Conservation (phyloP, 2,329 filamentous ascomycete species). For the Didymella exigua region DNA sequence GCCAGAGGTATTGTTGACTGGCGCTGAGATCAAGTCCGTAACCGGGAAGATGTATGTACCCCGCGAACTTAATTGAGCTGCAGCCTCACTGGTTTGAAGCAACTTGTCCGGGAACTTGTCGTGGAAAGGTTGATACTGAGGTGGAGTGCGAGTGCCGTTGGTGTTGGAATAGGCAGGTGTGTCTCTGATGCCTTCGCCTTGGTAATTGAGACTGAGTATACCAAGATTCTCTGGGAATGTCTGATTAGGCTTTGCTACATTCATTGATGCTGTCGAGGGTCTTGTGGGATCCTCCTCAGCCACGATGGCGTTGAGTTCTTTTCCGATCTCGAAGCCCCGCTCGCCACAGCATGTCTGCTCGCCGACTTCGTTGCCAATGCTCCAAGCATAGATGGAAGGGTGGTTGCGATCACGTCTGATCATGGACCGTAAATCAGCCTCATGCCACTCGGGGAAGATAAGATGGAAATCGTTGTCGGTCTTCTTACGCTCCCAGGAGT, state of each 20-base stretch:
- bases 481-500: constrained; percentile 58
- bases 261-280: constrained; percentile 53
- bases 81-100: constrained; percentile 9
- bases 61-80: constrained; percentile 54
- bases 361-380: constrained; percentile 60
- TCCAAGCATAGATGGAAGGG: constrained; percentile 60
- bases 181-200: constrained; percentile 54
- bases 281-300: constrained; percentile 46
- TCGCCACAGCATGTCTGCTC: constrained; percentile 51
- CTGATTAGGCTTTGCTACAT: constrained; percentile 50
- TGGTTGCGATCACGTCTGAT: constrained; percentile 63
- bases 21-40: constrained; percentile 42
- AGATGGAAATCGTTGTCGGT: constrained; percentile 55
- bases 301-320: constrained; percentile 50
- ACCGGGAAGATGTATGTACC: constrained; percentile 62
- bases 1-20: constrained; percentile 43
- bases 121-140: neutral
- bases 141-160: neutral
- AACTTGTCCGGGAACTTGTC: neutral
- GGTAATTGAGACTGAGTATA: constrained; percentile 60
- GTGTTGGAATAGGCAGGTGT: constrained; percentile 35
- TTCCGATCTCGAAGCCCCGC: constrained; percentile 41
- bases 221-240: constrained; percentile 52
- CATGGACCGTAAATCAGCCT: constrained; percentile 59
- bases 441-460: constrained; percentile 61